Conservation (phyloP, 202 grass and related monocot species). For the Zizania palustris region DNA sequence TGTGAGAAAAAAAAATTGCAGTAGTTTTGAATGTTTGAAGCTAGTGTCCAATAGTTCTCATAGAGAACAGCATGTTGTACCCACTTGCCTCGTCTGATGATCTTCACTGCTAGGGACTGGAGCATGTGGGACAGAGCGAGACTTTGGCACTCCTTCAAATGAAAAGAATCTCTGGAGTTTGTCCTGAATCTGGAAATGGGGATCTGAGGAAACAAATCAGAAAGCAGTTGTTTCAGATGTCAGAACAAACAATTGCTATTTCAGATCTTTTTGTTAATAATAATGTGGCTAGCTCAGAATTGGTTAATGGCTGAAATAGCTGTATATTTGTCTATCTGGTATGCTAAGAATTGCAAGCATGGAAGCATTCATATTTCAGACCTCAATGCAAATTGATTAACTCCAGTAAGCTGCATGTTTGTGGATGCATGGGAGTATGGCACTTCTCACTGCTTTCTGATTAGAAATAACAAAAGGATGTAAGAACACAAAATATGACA, state of each 20-base stretch:
- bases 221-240: constrained; percentile 26
- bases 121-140: neutral
- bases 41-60: constrained; percentile 11
- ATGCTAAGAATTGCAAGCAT: constrained; percentile 7
- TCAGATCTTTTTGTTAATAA: constrained; percentile 28
- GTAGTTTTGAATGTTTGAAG: constrained; percentile 13
- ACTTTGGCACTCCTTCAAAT: constrained; percentile 15
- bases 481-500: constrained; percentile 22
- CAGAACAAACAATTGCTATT: constrained; percentile 36
- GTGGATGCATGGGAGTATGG: constrained; percentile 20
- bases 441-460: constrained; percentile 18
- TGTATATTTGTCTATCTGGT: constrained; percentile 23
- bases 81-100: constrained; percentile 27
- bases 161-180: constrained; percentile 22
- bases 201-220: constrained; percentile 26
- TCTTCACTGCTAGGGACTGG: neutral
- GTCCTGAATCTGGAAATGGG: constrained; percentile 36
- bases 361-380: constrained; percentile 25
- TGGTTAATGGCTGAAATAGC: constrained; percentile 21
- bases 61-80: constrained; percentile 24
- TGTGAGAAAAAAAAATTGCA: constrained; percentile 3
- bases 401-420: neutral
- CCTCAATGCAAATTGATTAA: constrained; percentile 21
- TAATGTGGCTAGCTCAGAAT: constrained; percentile 1
- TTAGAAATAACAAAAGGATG: constrained; percentile 5